phyloP scores from a whole-genome alignment of 164 flowering plant species.

The Nelumbo lutea region DNA sequence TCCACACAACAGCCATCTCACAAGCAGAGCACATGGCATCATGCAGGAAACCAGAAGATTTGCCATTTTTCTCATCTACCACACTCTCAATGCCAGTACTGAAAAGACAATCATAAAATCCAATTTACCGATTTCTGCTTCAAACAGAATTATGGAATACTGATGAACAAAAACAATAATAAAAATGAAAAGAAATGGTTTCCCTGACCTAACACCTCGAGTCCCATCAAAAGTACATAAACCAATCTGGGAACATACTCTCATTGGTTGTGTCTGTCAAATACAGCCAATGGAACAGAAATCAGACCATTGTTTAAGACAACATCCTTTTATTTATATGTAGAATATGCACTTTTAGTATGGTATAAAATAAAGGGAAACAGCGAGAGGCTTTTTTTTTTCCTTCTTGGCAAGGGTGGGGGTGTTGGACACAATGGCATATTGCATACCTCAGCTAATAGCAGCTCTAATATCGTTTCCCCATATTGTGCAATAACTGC shows the following conservation, averaged over 20 bases:
- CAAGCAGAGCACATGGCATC: slow-evolving; percentile 71
- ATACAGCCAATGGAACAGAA: not conserved
- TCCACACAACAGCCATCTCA: slow-evolving; percentile 89
- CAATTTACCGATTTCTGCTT: not conserved
- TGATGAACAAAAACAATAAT: not conserved
- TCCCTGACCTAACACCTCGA: slow-evolving; percentile 61
- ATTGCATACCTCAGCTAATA: slow-evolving; percentile 42
- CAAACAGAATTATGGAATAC: not conserved
- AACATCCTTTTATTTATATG: too few relatives aligned
- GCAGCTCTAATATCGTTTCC: slow-evolving; percentile 50
- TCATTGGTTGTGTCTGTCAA: slow-evolving; percentile 57
- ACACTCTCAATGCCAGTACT: slow-evolving; percentile 78
- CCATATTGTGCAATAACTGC: slow-evolving; percentile 78
- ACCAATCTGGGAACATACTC: slow-evolving; percentile 71
- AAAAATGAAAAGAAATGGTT: not conserved
- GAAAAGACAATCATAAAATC: slow-evolving; percentile 1
- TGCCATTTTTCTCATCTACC: slow-evolving; percentile 37
- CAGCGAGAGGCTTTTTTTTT: too few relatives aligned
- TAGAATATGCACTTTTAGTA: too few relatives aligned
- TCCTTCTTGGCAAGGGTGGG: too few relatives aligned
- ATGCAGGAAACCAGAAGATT: slow-evolving; percentile 29
- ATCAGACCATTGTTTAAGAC: too few relatives aligned
- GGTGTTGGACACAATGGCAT: too few relatives aligned
- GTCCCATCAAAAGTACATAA: slow-evolving; percentile 76
- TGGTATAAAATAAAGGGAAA: too few relatives aligned